Evolutionary conservation across 306 rosid genomes (phyloP), one percentile per base, ranked within the genome.

Genomic region (Leucaena leucocephala): DNA sequence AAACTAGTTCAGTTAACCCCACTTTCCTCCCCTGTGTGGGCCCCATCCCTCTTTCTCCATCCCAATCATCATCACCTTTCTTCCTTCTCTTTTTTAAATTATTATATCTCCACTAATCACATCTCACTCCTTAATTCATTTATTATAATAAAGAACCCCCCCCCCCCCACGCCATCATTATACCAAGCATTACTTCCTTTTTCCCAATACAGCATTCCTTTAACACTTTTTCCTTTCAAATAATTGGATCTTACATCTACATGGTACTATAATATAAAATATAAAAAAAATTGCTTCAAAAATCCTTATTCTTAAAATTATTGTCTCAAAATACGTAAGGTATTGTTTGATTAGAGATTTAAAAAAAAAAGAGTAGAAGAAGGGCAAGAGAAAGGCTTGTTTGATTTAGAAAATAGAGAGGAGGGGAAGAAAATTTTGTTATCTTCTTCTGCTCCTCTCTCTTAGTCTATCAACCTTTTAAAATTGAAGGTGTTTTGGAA

Each of bases 101-200:
- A 84, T 43, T 43, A 86, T 61, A 75, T 55, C 9, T 65, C 77
- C 88, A 78, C 81, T 71, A 75, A 83, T 80, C 86, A 63, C 66
- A 73, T 27, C 62, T 55, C 34, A 7, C 62, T 19, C 45, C 55
- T 50, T 57, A 35, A 75, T 77, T 17, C 17, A 55, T n/a, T 54
- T 54, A 54, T 54, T 54, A 79, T 65, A 34, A 77, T 43, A 71
- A 16, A 6, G 67, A 21, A 76, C 61, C 81, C 72, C 84, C 86
- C 72, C 84, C 86, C 82, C 87, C 82, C 81, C 19, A 62, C 38
- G 57, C 84, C 82, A 80, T 76, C 63, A 89, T 86, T 43, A 89
- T 83, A 82, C 49, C 81, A 81, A 69, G 71, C 84, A 86, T 88
- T 83, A 78, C 90, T 83, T 91, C 87, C 85, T 78, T 52, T 48